These are phyloP conservation scores for Apostasia shenzhenica DNA, from an alignment of 106 monocot genomes.

Conservation along the genomic window DNA sequence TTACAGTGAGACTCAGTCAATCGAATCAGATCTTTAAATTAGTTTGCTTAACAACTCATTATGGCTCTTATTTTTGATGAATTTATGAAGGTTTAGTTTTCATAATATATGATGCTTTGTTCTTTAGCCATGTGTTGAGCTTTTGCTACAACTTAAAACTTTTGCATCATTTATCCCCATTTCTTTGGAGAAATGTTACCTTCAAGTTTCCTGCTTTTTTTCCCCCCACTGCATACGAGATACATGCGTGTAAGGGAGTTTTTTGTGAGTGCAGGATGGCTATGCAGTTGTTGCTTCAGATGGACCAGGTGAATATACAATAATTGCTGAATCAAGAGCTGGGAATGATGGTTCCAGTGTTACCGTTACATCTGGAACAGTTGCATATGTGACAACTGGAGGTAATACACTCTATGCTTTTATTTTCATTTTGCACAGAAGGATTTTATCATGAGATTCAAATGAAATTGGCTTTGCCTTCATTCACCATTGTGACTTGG, in stretches of 20 bases:
- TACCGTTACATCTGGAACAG: constrained; percentile 51
- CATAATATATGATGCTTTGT: too few species aligned
- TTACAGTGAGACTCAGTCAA: too few species aligned
- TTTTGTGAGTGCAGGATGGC: constrained; percentile 59
- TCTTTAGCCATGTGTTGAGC: too few species aligned
- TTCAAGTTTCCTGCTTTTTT: too few species aligned
- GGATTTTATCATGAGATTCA: not conserved
- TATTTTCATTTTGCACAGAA: not conserved
- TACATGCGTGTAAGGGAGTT: not conserved
- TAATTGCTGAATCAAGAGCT: constrained; percentile 85
- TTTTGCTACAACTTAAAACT: too few species aligned
- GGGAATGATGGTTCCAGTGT: constrained; percentile 71
- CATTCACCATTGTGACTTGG: not conserved
- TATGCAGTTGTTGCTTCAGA: constrained; percentile 93
- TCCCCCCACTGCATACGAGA: too few species aligned
- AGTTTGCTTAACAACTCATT: too few species aligned
- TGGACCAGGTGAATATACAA: constrained; percentile 87
- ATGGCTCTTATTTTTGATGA: too few species aligned
- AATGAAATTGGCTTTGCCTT: not conserved
- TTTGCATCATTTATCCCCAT: too few species aligned
- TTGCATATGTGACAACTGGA: constrained; percentile 99
- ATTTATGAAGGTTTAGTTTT: too few species aligned
- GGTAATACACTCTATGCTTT: constrained; percentile 31
- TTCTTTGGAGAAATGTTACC: too few species aligned
- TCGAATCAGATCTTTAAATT: too few species aligned